Evolutionary conservation across 306 rosid genomes (phyloP), one percentile per base, ranked within the genome.

Genomic region (Rosa rugosa): DNA sequence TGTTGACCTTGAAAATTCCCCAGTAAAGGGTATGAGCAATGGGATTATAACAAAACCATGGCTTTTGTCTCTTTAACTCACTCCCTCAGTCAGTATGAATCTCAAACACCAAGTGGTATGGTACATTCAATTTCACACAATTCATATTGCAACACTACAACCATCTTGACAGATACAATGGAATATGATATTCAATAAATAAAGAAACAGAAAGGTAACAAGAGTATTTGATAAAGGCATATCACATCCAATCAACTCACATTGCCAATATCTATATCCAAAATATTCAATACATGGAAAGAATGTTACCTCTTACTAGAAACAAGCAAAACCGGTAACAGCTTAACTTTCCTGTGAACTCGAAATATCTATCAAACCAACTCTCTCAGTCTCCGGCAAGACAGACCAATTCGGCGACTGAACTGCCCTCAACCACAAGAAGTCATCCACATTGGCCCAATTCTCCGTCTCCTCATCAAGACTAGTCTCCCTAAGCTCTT

Each of bases 401-500:
- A 95, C 57, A 0, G 91, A 87, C 99, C 99, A 91, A 77, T 95
- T 95, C 1, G 99, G 97, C 6, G 94, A 90, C 75, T 90, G 99
- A 67, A 89, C 85, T 0, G 91, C 96, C 0, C 92, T 86, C 71
- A 95, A 69, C 99, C 99, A 95, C 70, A 72, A 40, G 77, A 95
- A 95, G 81, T 92, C 99, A 82, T 95, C 99, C 38, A 95, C 98
- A 86, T 88, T 90, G 40, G 77, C 91, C 98, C 99, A 95, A 64
- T 87, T 91, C 44, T 93, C 91, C 0, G 92, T 92, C 82, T 94
- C 95, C 16, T 64, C 87, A 46, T 79, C 83, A 3, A 94, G 93
- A 57, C 66, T 83, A 3, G 97, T 87, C 44, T 78, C 76, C 45
- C 68, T 80, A 34, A 95, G 97, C 89, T 95, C 96, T 53, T 85